Base-by-base conservation (phyloP, 192 early-diverging fungal genomes). In the Podochytrium sp. region DNA sequence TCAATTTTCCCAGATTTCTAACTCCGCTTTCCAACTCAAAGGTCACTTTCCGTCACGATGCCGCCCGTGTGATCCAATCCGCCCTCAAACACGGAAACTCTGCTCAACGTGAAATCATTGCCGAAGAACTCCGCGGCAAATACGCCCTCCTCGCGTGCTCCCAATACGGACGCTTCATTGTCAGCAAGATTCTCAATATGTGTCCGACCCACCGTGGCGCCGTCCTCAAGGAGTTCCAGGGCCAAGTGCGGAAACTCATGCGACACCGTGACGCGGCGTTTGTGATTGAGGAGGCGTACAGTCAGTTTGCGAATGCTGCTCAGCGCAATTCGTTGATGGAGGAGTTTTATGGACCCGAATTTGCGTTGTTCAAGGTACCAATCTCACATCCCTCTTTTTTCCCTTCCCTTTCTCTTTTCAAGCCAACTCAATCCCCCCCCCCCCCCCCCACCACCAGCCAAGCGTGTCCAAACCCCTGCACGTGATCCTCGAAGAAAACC, bases 281-380 rank as follows among this genome's bases (percentile, higher is more conserved):
- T 37, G 90, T 96, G 12, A 80, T 98, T 23, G 96, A 98, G 75
- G 91, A 92, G 51, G 91, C 90, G 39, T 98, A 94, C 65, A 81
- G 86, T 14, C 87, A 91, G 77, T 95, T 90, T 68, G 88, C 92
- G 30, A 97, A 92, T 63, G 84, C 90, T 2, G 56, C 77, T 59
- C 93, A 98, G 78, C 76, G 91, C 42, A 83, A 83, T 51, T 77
- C 80, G 20, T 80, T 98, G 72, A 86, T 94, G 56, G 89, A 93
- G 57, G 96, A 98, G 84, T 94, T 98, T 75, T 98, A 96, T 79
- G 96, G 96, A 51, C 91, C 89, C 14, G 96, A 98, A 76, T 95
- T 92, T 83, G 87, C 91, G 2, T 71, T 98, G 29, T 97, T 95
- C 78, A 93, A 90, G 88, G 82, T 84, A 70, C 38, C 5, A 38